Conservation (phyloP, 2,329 filamentous ascomycete genomes). For the Hyphodiscus sp. region DNA sequence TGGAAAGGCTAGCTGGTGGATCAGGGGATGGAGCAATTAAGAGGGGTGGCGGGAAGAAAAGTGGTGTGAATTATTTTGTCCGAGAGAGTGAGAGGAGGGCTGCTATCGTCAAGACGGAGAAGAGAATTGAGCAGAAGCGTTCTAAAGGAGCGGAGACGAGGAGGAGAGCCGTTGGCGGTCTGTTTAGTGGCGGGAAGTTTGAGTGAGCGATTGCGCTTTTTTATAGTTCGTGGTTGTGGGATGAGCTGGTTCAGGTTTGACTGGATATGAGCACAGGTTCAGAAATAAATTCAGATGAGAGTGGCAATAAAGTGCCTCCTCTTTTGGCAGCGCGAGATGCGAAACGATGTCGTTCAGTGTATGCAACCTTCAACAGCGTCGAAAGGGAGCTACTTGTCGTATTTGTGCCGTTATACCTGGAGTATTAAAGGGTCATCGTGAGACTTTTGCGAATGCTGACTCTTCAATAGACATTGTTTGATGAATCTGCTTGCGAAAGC, state of each 20-base stretch:
- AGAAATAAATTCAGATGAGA: background rate
- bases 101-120: conserved; percentile 49
- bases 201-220: conserved; percentile 24
- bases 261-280: background rate
- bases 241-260: background rate
- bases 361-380: no score
- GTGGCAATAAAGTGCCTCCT: background rate
- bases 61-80: conserved; percentile 54
- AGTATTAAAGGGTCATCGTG: no score
- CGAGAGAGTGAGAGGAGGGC: conserved; percentile 52
- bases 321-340: background rate
- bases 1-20: conserved; percentile 30
- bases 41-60: conserved; percentile 53
- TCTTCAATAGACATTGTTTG: no score
- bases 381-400: no score
- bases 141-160: conserved; percentile 51
- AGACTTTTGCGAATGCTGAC: no score
- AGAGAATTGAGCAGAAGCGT: conserved; percentile 51
- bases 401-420: no score
- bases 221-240: conserved; percentile 1
- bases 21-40: conserved; percentile 47
- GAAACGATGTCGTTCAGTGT: background rate
- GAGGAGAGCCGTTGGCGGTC: conserved; percentile 48
- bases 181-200: conserved; percentile 52
- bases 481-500: no score